These are phyloP conservation scores for Lachnellula cervina DNA, from an alignment of 2,329 filamentous ascomycete species.

Conservation along the genomic window DNA sequence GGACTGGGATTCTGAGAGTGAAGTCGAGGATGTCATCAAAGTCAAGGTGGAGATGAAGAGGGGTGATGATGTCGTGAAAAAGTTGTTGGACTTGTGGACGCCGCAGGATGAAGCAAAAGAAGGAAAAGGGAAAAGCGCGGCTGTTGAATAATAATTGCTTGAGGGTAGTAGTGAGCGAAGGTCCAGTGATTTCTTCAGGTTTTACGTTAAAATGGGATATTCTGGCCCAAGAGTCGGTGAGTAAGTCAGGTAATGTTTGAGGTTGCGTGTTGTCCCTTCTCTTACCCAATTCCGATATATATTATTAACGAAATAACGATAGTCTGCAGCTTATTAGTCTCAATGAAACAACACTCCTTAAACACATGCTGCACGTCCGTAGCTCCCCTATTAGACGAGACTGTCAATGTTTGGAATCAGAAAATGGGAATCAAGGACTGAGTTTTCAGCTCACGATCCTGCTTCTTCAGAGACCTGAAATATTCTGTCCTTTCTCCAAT, in stretches of 20 bases:
- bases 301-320: neutral
- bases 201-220: too few species aligned
- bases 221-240: neutral
- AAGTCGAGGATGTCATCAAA: constrained; percentile 12
- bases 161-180: neutral
- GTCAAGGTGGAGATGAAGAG: constrained; percentile 12
- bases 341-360: neutral
- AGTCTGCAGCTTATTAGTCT: neutral
- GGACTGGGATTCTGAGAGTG: constrained; percentile 5
- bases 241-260: neutral
- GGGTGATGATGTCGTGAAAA: constrained; percentile 17
- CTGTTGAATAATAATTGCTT: neutral
- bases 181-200: too few species aligned
- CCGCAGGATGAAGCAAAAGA: neutral
- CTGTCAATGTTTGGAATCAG: neutral
- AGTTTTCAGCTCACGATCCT: too few species aligned
- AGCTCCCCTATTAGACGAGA: neutral
- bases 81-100: constrained; percentile 17
- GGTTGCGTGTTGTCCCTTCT: neutral
- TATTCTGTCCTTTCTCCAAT: too few species aligned
- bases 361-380: neutral
- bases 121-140: constrained; percentile 5
- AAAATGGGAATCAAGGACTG: too few species aligned
- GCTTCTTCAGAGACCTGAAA: too few species aligned
- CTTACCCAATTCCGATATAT: neutral